Percentiles rank a stretch among this genome's conserved stretches.
phyloP scores from a whole-genome alignment of 495 filamentous ascomycete species.

The Neurospora africana region DNA sequence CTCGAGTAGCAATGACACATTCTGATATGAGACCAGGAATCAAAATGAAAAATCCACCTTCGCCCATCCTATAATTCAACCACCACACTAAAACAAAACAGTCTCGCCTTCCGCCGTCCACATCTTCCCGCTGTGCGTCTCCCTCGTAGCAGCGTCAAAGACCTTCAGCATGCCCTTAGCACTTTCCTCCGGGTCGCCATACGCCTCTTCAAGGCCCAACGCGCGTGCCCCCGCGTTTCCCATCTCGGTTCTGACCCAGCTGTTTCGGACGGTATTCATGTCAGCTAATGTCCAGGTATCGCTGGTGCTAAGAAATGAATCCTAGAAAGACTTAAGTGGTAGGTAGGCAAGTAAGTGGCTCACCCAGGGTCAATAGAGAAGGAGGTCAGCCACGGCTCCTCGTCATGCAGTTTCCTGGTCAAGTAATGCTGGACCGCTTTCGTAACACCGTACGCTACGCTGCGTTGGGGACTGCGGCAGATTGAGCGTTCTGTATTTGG shows the following conservation, averaged over 20 bases:
- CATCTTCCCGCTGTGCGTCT: constrained; percentile 30
- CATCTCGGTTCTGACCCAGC: constrained; percentile 37
- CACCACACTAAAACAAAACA: not conserved
- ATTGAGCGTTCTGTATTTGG: not conserved
- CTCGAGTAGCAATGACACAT: no score
- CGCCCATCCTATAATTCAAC: not conserved
- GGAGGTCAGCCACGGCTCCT: constrained; percentile 27
- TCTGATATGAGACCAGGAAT: not conserved
- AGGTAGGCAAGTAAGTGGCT: not conserved
- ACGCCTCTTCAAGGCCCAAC: constrained; percentile 27
- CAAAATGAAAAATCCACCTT: not conserved
- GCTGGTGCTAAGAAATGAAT: not conserved
- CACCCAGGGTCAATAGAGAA: constrained; percentile 24
- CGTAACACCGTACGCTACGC: constrained; percentile 24
- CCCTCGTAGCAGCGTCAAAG: constrained; percentile 25
- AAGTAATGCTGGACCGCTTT: constrained; percentile 34
- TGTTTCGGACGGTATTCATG: not conserved
- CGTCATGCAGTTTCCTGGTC: constrained; percentile 24
- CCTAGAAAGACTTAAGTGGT: not conserved
- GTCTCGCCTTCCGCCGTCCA: not conserved
- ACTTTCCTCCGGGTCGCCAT: constrained; percentile 24
- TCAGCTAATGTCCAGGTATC: not conserved
- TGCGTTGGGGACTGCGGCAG: constrained; percentile 18
- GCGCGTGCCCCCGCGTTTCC: constrained; percentile 29
- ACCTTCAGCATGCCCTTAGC: constrained; percentile 27